phyloP scores from a whole-genome alignment of 768 basidiomycete species.

The Leccinum broughii region DNA sequence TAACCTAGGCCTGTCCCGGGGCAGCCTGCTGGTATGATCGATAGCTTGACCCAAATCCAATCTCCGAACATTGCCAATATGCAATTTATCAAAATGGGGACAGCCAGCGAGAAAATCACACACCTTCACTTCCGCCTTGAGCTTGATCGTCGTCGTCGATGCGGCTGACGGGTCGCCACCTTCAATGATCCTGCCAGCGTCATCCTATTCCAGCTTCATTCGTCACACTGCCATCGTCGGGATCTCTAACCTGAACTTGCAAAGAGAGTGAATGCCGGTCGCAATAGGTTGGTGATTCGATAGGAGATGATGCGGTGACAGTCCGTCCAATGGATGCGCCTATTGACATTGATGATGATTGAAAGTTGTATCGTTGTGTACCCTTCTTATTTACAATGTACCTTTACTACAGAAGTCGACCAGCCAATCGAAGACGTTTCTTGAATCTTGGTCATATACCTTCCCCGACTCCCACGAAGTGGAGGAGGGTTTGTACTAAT shows the following conservation, averaged over 20 bases:
- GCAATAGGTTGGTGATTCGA: neutral
- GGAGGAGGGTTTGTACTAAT: no score
- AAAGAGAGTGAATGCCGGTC: neutral
- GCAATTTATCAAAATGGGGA: neutral
- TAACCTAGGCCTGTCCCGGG: neutral
- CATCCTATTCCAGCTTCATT: neutral
- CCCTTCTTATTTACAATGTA: no score
- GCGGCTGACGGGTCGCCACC: neutral
- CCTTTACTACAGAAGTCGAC: no score
- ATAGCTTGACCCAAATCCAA: neutral
- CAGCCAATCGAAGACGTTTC: no score
- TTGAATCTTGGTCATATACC: no score
- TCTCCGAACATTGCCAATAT: neutral
- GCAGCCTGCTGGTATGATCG: neutral
- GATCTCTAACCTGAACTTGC: neutral
- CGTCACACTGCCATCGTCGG: neutral
- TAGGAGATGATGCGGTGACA: conserved; percentile 1
- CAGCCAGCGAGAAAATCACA: neutral
- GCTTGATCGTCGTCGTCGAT: neutral
- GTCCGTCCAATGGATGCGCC: neutral
- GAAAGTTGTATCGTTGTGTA: no score
- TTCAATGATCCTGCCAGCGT: neutral
- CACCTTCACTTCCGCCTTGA: neutral
- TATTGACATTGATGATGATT: neutral
- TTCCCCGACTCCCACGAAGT: no score